Base-by-base conservation (phyloP, 495 filamentous ascomycete species). In the Pyrenula aspistea region DNA sequence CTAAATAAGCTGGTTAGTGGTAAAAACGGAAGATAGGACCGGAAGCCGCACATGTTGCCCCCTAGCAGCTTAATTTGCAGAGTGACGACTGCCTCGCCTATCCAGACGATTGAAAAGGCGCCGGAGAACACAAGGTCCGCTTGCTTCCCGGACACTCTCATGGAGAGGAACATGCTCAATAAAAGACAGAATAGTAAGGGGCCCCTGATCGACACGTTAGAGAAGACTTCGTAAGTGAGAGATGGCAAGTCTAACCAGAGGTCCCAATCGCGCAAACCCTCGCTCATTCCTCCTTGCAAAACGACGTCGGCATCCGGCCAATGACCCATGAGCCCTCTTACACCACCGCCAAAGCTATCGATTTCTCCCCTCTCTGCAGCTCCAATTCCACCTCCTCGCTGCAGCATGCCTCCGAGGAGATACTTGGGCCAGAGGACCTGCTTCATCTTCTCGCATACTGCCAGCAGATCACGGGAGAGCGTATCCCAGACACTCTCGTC, bases 391-490 rank as follows among this genome's bases (percentile, higher is more conserved):
- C 88, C 89, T 57, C 78, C 71, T 62, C 79, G 69, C 66, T 79
- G 74, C 71, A 82, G 65, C 64, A 84, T 78, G 23, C 77, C 85
- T 54, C 86, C 86, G 50, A 97, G 84, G 52, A 96, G 76, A 74
- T 96, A 96, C 65, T 93, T 92, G 2, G 93, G 93, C 71, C 88
- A 98, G 53, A 98, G 81, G n/a, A 98, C 93, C 72, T 94, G 92
- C 70, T 86, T 83, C 88, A 97, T 89, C 78, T 96, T 96, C 71
- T 87, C 84, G 90, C 93, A 97, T 23, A 97, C 89, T 48, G 91
- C 93, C 19, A 91, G 68, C 63, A 97, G 73, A 68, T 99, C 93
- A 56, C 93, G 85, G 49, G 86, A 86, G 56, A 99, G 73, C 12
- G 93, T 99, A 24, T 91, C 86, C 93, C 92, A 97, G 52, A 97